Conservation (phyloP, 2,329 filamentous ascomycete genomes). For the Daldinia eschscholtzii region DNA sequence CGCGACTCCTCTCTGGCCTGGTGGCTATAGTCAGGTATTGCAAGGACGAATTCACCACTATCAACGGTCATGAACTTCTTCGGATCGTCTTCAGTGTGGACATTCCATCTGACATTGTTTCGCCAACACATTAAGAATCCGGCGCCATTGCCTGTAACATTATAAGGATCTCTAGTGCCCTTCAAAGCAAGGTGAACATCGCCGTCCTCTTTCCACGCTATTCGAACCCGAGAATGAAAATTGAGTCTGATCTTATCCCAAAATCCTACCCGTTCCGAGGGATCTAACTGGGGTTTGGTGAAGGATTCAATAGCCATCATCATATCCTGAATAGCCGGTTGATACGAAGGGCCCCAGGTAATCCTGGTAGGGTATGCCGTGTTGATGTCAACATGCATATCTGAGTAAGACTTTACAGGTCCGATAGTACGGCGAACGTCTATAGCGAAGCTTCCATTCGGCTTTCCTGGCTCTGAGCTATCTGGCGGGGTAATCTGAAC, state of each 20-base stretch:
- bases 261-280: constrained; percentile 93
- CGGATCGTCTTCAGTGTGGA: constrained; percentile 87
- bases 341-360: constrained; percentile 97
- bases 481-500: constrained; percentile 86
- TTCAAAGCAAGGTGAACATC: constrained; percentile 95
- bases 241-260: constrained; percentile 98
- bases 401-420: constrained; percentile 95
- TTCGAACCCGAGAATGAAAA: constrained; percentile 90
- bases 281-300: constrained; percentile 93
- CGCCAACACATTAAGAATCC: constrained; percentile 99
- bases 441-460: constrained; percentile 79
- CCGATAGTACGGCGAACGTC: constrained; percentile 92
- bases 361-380: constrained; percentile 92
- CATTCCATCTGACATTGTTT: constrained; percentile 88
- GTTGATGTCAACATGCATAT: constrained; percentile 92
- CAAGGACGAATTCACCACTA: constrained; percentile 93
- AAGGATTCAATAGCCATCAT: constrained; percentile 99
- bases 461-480: constrained; percentile 66
- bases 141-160: constrained; percentile 90
- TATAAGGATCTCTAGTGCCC: constrained; percentile 91
- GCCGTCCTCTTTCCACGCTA: constrained; percentile 94
- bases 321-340: constrained; percentile 98
- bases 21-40: constrained; percentile 92
- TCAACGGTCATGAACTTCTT: constrained; percentile 95
- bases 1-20: constrained; percentile 78